Percentiles rank a stretch among this genome's conserved stretches.
These are phyloP conservation scores for Aspergillus sp. DNA, from an alignment of 2,329 filamentous ascomycete species.

Conservation along the genomic window DNA sequence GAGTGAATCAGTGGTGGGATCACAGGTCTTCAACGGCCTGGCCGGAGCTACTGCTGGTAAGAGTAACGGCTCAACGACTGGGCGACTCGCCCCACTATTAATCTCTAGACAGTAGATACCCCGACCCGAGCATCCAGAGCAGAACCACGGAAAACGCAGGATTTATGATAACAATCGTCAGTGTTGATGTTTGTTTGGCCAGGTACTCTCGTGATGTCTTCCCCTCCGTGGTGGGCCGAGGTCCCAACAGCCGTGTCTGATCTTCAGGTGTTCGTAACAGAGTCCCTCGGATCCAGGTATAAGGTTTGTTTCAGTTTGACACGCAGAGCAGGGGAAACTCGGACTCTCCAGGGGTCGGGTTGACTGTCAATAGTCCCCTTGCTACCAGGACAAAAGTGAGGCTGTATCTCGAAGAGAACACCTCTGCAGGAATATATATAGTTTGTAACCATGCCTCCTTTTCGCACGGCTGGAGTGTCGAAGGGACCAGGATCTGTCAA, in stretches of 20 bases:
- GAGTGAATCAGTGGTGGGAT: slow-evolving; percentile 18
- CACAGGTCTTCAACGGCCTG: slow-evolving; percentile 5
- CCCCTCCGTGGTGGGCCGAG: slow-evolving; percentile 4
- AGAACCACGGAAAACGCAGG: neutral
- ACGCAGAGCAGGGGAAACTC: neutral
- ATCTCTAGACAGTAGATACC: neutral
- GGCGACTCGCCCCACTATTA: slow-evolving; percentile 9
- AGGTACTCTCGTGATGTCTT: neutral
- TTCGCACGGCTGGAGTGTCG: too few relatives aligned
- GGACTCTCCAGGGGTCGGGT: neutral
- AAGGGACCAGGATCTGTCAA: too few relatives aligned
- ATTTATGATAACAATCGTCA: neutral
- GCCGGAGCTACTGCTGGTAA: slow-evolving; percentile 4
- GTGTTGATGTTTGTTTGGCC: neutral
- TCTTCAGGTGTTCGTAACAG: slow-evolving; percentile 2
- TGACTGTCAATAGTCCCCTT: too few relatives aligned
- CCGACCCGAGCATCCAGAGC: neutral
- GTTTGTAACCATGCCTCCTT: too few relatives aligned
- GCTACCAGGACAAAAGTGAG: too few relatives aligned
- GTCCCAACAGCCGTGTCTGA: neutral
- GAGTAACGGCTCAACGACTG: neutral
- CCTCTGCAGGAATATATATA: too few relatives aligned
- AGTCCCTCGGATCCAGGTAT: slow-evolving; percentile 1
- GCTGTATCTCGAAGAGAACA: too few relatives aligned
- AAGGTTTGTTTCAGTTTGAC: slow-evolving; percentile 9